Evolutionary conservation across 768 basidiomycete species (phyloP), one percentile per base, ranked within the genome.

Genomic region (Scleroderma bovista): DNA sequence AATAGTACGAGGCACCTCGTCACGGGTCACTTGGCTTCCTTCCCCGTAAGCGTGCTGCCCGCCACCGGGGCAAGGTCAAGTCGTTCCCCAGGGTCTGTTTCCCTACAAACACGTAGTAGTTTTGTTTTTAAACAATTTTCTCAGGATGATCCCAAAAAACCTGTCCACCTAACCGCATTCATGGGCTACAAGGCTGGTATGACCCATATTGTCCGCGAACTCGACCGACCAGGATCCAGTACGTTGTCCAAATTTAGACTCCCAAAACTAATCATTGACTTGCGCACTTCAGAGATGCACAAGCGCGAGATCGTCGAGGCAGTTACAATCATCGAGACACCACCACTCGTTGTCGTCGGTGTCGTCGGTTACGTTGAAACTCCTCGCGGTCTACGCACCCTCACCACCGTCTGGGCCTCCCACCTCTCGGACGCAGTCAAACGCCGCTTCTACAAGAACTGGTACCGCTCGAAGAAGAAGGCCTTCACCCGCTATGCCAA

Each of bases 401-500:
- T 99, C 66, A 98, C 96, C 66, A 99, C 96, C 53, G 94, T 96
- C 70, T 92, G 89, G 96, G 94, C 96, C 42, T 88, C 90, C 60
- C 96, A 99, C 72, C 82, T 99, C 38, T 94, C 92, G 34, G 96
- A 97, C 70, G 94, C 97, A 70, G 69, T 98, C 70, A 99, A 95
- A 76, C 91, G 96, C 66, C 84, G 96, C 61, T 97, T 99, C 86
- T 97, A 98, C 88, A 94, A 93, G 81, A 96, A 95, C 83, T 97
- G 95, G 94, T 98, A 98, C 80, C 86, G 91, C 61, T 95, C 93
- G 44, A 99, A 99, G 89, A 98, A 98, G 84, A 99, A 99, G 86
- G 96, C 96, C 36, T 99, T 98, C 84, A 99, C 96, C 65, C 92
- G 93, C 69, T 99, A 99, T 73, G 94, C 96, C 70, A 96, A 96